Conservation (phyloP, 2,329 filamentous ascomycete species). For the Aspergillus tubingensis region DNA sequence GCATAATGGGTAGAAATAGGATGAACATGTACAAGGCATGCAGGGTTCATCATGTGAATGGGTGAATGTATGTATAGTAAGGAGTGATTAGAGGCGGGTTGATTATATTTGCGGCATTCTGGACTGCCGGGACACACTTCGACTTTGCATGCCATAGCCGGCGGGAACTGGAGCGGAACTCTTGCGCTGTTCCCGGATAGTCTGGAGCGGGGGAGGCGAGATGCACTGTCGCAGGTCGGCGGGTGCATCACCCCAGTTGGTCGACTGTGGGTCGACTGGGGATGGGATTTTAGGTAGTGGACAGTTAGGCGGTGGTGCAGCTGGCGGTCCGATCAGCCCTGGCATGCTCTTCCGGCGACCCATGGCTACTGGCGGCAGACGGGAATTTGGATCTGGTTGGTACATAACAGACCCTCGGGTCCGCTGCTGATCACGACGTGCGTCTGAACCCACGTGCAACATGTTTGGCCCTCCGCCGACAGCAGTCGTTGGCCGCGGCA, state of each 20-base stretch:
- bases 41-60: neutral
- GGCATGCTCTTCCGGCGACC: slow-evolving; percentile 38
- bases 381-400: slow-evolving; percentile 3
- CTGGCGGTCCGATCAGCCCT: slow-evolving; percentile 34
- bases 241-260: neutral
- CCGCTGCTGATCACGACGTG: slow-evolving; percentile 14
- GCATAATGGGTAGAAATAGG: neutral
- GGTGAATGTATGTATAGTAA: neutral
- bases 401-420: slow-evolving; percentile 19
- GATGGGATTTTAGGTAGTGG: slow-evolving; percentile 37
- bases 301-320: slow-evolving; percentile 36
- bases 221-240: slow-evolving; percentile 7
- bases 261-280: slow-evolving; percentile 13
- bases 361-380: slow-evolving; percentile 19
- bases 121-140: slow-evolving; percentile 5
- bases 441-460: neutral
- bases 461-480: neutral
- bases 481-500: slow-evolving; percentile 1
- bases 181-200: slow-evolving; percentile 12
- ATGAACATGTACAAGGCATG: neutral
- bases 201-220: slow-evolving; percentile 12
- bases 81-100: neutral
- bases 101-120: slow-evolving; percentile 2
- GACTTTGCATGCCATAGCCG: slow-evolving; percentile 2
- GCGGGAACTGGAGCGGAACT: slow-evolving; percentile 4